Percentiles rank a stretch among this genome's conserved stretches.
Evolutionary conservation across 2,329 filamentous ascomycete genomes (phyloP).

Genomic region (Sporothrix schenckii): DNA sequence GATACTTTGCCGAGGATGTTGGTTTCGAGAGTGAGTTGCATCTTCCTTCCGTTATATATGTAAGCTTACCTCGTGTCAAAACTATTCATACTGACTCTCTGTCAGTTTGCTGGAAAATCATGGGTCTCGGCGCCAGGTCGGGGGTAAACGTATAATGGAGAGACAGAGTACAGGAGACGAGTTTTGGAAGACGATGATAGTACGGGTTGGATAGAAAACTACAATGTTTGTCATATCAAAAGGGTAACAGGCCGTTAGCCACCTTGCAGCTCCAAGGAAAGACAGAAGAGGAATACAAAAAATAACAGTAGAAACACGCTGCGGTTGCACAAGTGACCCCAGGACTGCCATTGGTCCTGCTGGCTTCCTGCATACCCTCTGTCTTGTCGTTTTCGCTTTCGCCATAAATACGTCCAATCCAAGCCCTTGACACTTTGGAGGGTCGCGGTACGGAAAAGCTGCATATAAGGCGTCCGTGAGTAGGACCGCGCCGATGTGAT

Average conservation of each 20-base stretch:
- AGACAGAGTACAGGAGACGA: not conserved
- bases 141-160: conserved; percentile 11
- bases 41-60: too few relatives aligned
- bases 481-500: not conserved
- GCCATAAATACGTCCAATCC: too few relatives aligned
- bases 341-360: not conserved
- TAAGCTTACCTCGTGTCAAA: not conserved
- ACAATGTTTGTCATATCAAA: not conserved
- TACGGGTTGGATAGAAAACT: not conserved
- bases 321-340: too few relatives aligned
- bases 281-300: not conserved
- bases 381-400: too few relatives aligned
- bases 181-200: not conserved
- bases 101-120: conserved; percentile 30
- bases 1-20: conserved; percentile 70
- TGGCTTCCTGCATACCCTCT: not conserved
- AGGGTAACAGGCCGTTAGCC: not conserved
- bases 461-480: too few relatives aligned
- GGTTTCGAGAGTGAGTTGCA: conserved; percentile 61
- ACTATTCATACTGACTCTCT: not conserved
- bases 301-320: not conserved
- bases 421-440: too few relatives aligned
- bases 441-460: too few relatives aligned
- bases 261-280: not conserved
- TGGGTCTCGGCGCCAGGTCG: conserved; percentile 22